Conservation (phyloP, 2,329 filamentous ascomycete species). For the Xylariaceae sp. region DNA sequence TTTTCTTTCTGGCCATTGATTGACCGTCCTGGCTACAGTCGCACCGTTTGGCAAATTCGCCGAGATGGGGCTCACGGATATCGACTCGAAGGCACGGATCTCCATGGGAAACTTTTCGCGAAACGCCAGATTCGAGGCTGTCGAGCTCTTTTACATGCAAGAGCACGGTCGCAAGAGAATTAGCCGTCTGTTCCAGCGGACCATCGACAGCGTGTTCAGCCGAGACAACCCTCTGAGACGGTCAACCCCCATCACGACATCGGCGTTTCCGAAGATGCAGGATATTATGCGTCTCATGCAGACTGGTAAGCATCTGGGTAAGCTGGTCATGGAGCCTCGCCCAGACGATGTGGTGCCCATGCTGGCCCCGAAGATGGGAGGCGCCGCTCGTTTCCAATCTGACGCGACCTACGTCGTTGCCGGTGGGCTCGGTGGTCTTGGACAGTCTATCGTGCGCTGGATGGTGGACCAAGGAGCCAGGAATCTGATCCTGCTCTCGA, state of each 20-base stretch:
- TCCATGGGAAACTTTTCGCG: slow-evolving; percentile 30
- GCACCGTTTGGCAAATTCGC: slow-evolving; percentile 27
- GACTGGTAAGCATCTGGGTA: slow-evolving; percentile 10
- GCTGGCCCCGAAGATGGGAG: slow-evolving; percentile 7
- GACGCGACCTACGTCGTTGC: slow-evolving; percentile 27
- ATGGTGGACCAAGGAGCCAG: slow-evolving; percentile 25
- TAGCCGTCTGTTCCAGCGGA: slow-evolving; percentile 11
- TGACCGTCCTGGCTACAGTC: too few relatives aligned
- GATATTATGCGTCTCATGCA: too few relatives aligned
- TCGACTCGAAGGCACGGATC: slow-evolving; percentile 27
- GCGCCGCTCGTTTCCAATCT: slow-evolving; percentile 2
- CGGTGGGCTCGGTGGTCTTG: slow-evolving; percentile 29
- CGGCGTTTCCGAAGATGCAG: slow-evolving; percentile 20
- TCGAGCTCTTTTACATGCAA: slow-evolving; percentile 8
- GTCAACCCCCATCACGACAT: too few relatives aligned
- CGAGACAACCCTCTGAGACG: slow-evolving; percentile 8
- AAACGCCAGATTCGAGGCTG: slow-evolving; percentile 5
- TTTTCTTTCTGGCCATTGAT: too few relatives aligned
- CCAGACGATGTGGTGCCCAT: slow-evolving; percentile 13
- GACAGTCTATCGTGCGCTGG: slow-evolving; percentile 18
- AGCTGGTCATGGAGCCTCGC: slow-evolving; percentile 14
- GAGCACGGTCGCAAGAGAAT: slow-evolving; percentile 7
- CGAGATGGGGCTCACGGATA: slow-evolving; percentile 28
- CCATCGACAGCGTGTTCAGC: slow-evolving; percentile 5
- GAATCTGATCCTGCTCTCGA: slow-evolving; percentile 22